A percentile compares a stretch with the other conserved stretches of the same genome.
phyloP scores from a whole-genome alignment of 1,284 basidiomycete species.

The Cystobasidium slooffiae region DNA sequence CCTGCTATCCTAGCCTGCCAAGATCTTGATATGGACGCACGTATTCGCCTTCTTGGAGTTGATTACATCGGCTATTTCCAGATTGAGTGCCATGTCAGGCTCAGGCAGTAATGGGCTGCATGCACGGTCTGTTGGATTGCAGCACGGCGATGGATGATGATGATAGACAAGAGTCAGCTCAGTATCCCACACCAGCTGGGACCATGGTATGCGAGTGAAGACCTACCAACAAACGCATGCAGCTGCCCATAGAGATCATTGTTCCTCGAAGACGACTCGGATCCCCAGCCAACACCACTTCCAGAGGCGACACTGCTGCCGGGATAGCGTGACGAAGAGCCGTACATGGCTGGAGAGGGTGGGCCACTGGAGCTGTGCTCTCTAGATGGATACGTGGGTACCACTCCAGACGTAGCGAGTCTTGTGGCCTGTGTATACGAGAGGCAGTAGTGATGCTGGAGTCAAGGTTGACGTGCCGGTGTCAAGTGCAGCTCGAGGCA shows the following conservation, averaged over 20 bases:
- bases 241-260: slow-evolving; percentile 25
- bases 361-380: background rate
- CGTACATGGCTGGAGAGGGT: slow-evolving; percentile 12
- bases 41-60: slow-evolving; percentile 96
- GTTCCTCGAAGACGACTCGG: slow-evolving; percentile 10
- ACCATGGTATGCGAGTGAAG: background rate
- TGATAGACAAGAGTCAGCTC: background rate
- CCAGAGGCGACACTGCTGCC: slow-evolving; percentile 23
- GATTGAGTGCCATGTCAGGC: slow-evolving; percentile 87
- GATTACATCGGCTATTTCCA: slow-evolving; percentile 80
- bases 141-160: background rate
- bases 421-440: no score
- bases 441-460: no score
- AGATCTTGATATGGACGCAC: slow-evolving; percentile 62
- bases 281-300: slow-evolving; percentile 11
- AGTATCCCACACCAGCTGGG: background rate
- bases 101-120: slow-evolving; percentile 85
- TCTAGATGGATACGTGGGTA: background rate
- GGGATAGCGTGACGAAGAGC: slow-evolving; percentile 29
- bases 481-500: no score
- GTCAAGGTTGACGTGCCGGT: no score
- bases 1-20: background rate
- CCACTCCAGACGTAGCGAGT: background rate
- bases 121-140: slow-evolving; percentile 65
- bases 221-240: slow-evolving; percentile 41